Base-by-base conservation (phyloP, 2,329 filamentous ascomycete genomes). In the Alternaria novae-zelandiae region DNA sequence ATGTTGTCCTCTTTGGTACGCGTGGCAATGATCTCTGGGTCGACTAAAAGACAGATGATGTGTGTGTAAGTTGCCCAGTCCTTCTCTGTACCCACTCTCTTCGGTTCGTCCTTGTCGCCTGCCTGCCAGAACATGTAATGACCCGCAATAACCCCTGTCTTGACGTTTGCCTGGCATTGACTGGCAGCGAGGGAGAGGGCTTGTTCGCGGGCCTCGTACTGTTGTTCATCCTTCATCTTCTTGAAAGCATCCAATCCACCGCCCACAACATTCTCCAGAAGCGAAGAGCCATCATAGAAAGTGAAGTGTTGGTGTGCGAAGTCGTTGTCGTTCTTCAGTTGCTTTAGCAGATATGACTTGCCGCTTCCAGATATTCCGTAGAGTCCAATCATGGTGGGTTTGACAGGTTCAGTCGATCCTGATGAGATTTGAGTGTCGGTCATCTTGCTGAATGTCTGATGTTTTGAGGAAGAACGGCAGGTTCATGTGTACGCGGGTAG, bases 91-190 rank as follows among this genome's bases (percentile, higher is more conserved):
- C 76, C 81, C 0, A 86, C 25, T 36, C 64, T 15, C 1, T 71
- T 17, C 23, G 70, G 75, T 12, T 68, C 58, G 0, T 80, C 67
- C 2, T 72, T 36, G 4, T 36, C 32, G 3, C 32, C 72, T 25
- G 84, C 78, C 0, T 67, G 6, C 85, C 86, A 89, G 66, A 90
- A 85, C 78, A 85, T 86, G 70, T 81, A 84, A 70, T 90, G 86
- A 0, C 87, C 87, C 3, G 85, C 76, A 4, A 90, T 84, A 3
- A 90, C 68, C 2, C 74, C 87, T 6, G 74, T 64, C 61, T 74
- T 78, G 1, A 77, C 70, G 10, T 51, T 80, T 0, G 68, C 12
- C 2, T 58, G 47, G 57, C 83, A 85, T 8, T 82, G 65, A 1
- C 80, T 49, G 21, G 63, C 41, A 51, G 89, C 85, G 0, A 13